A percentile compares a stretch with the other conserved stretches of the same genome.
phyloP scores from a whole-genome alignment of 345 rosid genomes.

The Nasturtium officinale region DNA sequence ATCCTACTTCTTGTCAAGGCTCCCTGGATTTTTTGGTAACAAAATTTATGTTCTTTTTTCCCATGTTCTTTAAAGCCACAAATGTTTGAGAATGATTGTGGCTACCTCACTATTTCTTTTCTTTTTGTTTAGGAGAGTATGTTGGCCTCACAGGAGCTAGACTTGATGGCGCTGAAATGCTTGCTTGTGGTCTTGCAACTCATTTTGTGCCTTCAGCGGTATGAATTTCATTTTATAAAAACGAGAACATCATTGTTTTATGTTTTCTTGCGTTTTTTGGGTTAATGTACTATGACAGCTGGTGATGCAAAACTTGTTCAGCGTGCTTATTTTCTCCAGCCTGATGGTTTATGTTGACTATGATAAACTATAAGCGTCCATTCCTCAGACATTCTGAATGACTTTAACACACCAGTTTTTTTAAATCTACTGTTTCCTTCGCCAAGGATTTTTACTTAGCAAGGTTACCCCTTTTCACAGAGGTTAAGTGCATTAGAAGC shows the following conservation, averaged over 20 bases:
- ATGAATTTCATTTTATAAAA: conserved; percentile 6
- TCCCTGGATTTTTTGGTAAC: conserved; percentile 84
- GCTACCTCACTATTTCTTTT: neutral
- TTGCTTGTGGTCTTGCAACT: conserved; percentile 89
- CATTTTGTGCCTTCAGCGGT: conserved; percentile 75
- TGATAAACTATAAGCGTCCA: conserved; percentile 11
- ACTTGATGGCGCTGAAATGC: conserved; percentile 87
- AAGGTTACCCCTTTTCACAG: conserved; percentile 47
- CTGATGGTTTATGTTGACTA: conserved; percentile 1
- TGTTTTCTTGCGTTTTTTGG: neutral
- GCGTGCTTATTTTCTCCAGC: neutral
- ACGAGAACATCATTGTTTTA: no score
- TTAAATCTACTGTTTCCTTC: conserved; percentile 15
- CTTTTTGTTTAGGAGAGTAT: conserved; percentile 66
- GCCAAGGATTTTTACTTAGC: conserved; percentile 28
- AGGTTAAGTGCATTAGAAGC: conserved; percentile 64
- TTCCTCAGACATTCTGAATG: conserved; percentile 11
- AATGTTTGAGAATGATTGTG: neutral
- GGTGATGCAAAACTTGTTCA: neutral
- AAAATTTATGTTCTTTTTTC: neutral
- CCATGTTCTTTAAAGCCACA: neutral
- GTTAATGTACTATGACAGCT: no score
- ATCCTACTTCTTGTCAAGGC: conserved; percentile 82
- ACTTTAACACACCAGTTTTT: conserved; percentile 1
- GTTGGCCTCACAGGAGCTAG: conserved; percentile 73